A percentile compares a stretch with the other conserved stretches of the same genome.
phyloP scores from a whole-genome alignment of 176 grass and related monocot genomes.

The Paspalum notatum region DNA sequence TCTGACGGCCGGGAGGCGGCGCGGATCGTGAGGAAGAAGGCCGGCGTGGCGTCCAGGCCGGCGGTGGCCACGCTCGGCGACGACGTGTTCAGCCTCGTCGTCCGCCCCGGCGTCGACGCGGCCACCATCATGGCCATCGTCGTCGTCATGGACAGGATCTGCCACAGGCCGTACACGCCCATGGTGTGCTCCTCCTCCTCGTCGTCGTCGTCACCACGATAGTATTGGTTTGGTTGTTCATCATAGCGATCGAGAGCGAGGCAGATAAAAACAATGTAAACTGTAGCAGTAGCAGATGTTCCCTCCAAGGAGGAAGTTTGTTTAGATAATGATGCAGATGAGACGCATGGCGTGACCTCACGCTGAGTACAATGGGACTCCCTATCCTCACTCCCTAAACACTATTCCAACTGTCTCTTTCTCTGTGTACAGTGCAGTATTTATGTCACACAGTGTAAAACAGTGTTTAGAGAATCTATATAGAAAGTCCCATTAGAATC shows the following conservation, averaged over 20 bases:
- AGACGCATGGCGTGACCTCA: too few species aligned
- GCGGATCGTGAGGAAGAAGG: conserved; percentile 51
- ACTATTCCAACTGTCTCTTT: too few species aligned
- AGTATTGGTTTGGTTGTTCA: not conserved
- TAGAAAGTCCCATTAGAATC: too few species aligned
- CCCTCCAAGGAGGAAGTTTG: too few species aligned
- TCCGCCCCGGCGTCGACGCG: conserved; percentile 59
- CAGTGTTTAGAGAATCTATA: too few species aligned
- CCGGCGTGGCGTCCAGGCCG: conserved; percentile 24
- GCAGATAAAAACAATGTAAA: not conserved
- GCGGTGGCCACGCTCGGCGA: conserved; percentile 58
- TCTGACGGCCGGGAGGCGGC: conserved; percentile 65
- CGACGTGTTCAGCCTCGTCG: conserved; percentile 88
- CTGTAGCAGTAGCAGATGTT: not conserved
- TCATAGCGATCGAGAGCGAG: not conserved
- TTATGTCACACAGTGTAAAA: too few species aligned
- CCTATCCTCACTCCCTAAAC: too few species aligned
- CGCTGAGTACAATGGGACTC: too few species aligned
- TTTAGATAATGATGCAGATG: too few species aligned
- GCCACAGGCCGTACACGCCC: conserved; percentile 44
- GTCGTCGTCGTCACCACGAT: not conserved
- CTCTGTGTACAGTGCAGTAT: too few species aligned
- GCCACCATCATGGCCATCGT: conserved; percentile 77
- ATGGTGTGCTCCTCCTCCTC: conserved; percentile 48
- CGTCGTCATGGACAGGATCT: conserved; percentile 88